A percentile compares a stretch with the other conserved stretches of the same genome.
These are phyloP conservation scores for Zygoascus meyerae DNA, from an alignment of 1,139 yeast species.

Conservation along the genomic window DNA sequence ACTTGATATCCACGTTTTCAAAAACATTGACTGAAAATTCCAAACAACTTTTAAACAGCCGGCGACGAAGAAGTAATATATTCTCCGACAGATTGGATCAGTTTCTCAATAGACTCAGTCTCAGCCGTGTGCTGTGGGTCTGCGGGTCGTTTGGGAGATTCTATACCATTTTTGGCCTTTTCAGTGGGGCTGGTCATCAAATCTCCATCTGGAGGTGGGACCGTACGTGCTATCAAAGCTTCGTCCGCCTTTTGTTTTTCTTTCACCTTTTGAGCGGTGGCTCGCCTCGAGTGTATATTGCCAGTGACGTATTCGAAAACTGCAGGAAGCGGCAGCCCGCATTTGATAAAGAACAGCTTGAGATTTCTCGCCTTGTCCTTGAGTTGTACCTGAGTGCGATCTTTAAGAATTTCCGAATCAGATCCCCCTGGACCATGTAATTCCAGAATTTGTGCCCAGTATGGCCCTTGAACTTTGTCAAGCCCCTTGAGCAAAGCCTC, in stretches of 20 bases:
- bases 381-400: conserved; percentile 82
- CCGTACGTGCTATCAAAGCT: no score
- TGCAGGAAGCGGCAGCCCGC: conserved; percentile 55
- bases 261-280: conserved; percentile 1
- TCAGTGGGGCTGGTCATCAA: background rate
- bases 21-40: background rate
- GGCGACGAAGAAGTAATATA: conserved; percentile 21
- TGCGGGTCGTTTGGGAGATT: background rate
- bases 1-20: no score
- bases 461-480: conserved; percentile 73
- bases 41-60: background rate
- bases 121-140: conserved; percentile 15
- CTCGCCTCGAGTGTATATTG: conserved; percentile 53
- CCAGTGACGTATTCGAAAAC: conserved; percentile 84
- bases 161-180: background rate
- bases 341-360: conserved; percentile 75
- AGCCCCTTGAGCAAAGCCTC: conserved; percentile 76
- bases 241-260: background rate
- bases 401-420: conserved; percentile 73
- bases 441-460: conserved; percentile 86
- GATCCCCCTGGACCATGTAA: conserved; percentile 90
- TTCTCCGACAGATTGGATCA: conserved; percentile 32
- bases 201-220: no score
- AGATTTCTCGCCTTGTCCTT: conserved; percentile 95
- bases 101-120: conserved; percentile 24